Base-by-base conservation (phyloP, 306 rosid genomes). In the Casuarina equisetifolia region DNA sequence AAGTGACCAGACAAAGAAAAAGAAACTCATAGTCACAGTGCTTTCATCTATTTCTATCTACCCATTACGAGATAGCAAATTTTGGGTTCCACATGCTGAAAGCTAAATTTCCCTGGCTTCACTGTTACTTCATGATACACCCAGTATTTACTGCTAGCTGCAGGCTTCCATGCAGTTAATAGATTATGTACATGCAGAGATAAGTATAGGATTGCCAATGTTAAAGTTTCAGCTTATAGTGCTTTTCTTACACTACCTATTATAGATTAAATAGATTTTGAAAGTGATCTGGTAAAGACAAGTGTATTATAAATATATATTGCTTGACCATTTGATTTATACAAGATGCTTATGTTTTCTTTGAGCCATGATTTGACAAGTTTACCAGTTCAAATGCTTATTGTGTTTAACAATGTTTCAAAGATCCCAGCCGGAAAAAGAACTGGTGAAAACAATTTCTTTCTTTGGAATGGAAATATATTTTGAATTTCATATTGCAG, bases 401-500 rank as follows among this genome's bases (percentile, higher is more conserved):
- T 58, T 8, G 64, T 39, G 64, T 58, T 58, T 36, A 58, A 58
- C 64, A 48, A 48, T 48, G 51, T 48, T 48, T 48, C 51, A 25
- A 25, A 58, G 39, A 58, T 25, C 40, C 11, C 39, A 0, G 40
- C 25, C 25, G 39, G 38, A 11, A n/a, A 16, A 58, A 25, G 9
- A 58, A 48, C 51, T 13, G 39, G 4, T 1, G 4, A 1, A 63
- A 38, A 5, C 6, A 36, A 63, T 4, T 4, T 3, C 9, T 19
- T 50, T 51, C 77, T 50, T 64, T 69, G 48, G 25, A 12, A 51
- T 44, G 44, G 5, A 2, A 19, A 50, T 64, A 4, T 45, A 58
- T 66, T 32, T 57, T 59, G 57, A 25, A 69, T 62, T 70, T 58
- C 49, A 4, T 74, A 42, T 82, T 84, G 81, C 87, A 95, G 99